Evolutionary conservation across 805 yeast species (phyloP), one percentile per base, ranked within the genome.

Genomic region (Ascoidea rubescens): DNA sequence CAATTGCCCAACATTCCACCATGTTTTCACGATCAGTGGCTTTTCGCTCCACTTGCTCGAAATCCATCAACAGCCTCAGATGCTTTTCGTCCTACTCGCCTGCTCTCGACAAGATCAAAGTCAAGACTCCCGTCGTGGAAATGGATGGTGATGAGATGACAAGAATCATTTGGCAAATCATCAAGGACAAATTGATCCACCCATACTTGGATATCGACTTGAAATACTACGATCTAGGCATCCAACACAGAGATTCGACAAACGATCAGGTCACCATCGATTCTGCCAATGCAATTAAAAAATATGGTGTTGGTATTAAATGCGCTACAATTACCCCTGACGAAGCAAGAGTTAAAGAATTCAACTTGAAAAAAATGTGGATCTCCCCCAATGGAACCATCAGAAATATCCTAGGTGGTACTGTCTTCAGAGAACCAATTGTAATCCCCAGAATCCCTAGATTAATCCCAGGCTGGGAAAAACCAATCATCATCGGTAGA

Each of bases 301-400:
- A 89, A 68, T 84, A 87, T 67, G 86, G 87, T 52, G 98, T 91
- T 53, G 98, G 96, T 33, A 87, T 91, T 60, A 91, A 91, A 72
- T 91, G 98, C 73, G 98, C 98, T 53, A 91, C 98, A 51, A 91
- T 91, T 67, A 91, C 98, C n/a, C 97, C 98, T 5, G 96, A 87
- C 65, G 98, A 91, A 72, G 93, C 87, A 49, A 81, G 98, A 63
- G 97, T 91, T 51, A 73, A 86, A 68, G 98, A 91, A 69, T 91
- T 88, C 69, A 72, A 77, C 53, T 77, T 91, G 68, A 89, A 91
- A 73, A 85, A 89, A 68, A 91, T 91, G 98, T 91, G 97, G 97
- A 76, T 84, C 55, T 87, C 96, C 14, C 98, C 98, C 57, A 91
- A 91, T 70, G 98, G 98, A 55, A 91, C 98, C 50, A 87, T 91